These are phyloP conservation scores for Angomonas deanei DNA, from an alignment of 208 protist species.

Conservation along the genomic window DNA sequence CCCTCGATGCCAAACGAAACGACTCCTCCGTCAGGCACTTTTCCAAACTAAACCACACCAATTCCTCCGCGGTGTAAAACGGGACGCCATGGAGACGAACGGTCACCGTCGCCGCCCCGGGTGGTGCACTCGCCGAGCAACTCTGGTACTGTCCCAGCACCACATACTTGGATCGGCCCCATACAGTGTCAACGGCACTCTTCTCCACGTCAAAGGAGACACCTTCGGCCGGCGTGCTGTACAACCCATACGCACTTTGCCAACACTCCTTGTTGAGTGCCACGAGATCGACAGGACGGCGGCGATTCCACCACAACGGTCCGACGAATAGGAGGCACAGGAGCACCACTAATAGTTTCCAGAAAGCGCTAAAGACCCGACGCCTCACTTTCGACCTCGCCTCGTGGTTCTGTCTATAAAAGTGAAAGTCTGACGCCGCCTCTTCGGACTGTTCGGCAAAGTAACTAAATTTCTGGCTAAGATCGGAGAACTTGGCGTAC, in stretches of 20 bases:
- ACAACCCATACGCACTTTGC: too few species aligned
- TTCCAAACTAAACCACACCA: constrained; percentile 9
- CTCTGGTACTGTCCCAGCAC: too few species aligned
- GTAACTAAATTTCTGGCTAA: not conserved
- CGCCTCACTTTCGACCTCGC: constrained; percentile 1
- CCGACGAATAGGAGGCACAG: not conserved
- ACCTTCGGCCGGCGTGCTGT: too few species aligned
- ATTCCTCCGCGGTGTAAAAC: constrained; percentile 16
- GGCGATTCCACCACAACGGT: not conserved
- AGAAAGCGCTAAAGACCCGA: not conserved
- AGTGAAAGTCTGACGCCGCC: too few species aligned
- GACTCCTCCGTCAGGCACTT: constrained; percentile 24
- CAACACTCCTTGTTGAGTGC: too few species aligned
- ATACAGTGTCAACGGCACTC: too few species aligned
- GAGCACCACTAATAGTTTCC: not conserved
- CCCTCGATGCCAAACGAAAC: constrained; percentile 33
- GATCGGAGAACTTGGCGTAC: not conserved
- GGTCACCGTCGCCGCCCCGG: not conserved
- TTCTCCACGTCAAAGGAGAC: too few species aligned
- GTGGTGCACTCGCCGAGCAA: not conserved
- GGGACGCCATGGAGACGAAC: not conserved
- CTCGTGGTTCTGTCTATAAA: not conserved
- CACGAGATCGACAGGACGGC: too few species aligned
- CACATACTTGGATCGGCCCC: too few species aligned
- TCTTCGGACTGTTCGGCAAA: too few species aligned